phyloP scores from a whole-genome alignment of 345 rosid genomes.

The Tarenaya hassleriana region DNA sequence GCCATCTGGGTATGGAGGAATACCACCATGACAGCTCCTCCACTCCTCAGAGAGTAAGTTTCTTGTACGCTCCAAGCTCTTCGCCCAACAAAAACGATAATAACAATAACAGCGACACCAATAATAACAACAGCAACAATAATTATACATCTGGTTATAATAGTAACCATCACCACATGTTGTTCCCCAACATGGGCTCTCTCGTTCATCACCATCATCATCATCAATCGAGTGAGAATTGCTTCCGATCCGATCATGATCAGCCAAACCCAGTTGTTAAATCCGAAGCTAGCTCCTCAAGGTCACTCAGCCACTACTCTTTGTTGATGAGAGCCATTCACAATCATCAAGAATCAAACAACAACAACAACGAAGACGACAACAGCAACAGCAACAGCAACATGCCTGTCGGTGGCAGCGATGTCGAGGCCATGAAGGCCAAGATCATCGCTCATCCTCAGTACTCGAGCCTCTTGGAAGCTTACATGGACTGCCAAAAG shows the following conservation, averaged over 20 bases:
- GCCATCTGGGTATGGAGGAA: slow-evolving; percentile 58
- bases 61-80: slow-evolving; percentile 61
- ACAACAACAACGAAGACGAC: slow-evolving; percentile 33
- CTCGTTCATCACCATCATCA: slow-evolving; percentile 18
- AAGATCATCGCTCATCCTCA: slow-evolving; percentile 94
- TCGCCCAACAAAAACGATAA: slow-evolving; percentile 45
- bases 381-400: too few species aligned
- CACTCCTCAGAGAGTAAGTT: slow-evolving; percentile 51
- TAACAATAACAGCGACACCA: too few species aligned
- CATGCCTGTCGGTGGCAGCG: neutral
- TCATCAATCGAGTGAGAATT: slow-evolving; percentile 37
- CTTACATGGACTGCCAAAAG: slow-evolving; percentile 97
- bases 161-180: slow-evolving; percentile 28
- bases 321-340: slow-evolving; percentile 42
- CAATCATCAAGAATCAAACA: slow-evolving; percentile 43
- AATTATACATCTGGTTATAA: slow-evolving; percentile 26
- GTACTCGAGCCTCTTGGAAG: slow-evolving; percentile 78
- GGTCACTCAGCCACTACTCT: slow-evolving; percentile 45
- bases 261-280: slow-evolving; percentile 51
- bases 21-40: slow-evolving; percentile 58
- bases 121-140: slow-evolving; percentile 9
- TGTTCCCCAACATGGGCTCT: slow-evolving; percentile 29
- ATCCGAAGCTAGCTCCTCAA: slow-evolving; percentile 60
- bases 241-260: slow-evolving; percentile 49
- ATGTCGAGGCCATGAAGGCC: slow-evolving; percentile 74